phyloP scores from a whole-genome alignment of 371 early-diverging fungal species.

The Homolaphlyctis polyrhiza region DNA sequence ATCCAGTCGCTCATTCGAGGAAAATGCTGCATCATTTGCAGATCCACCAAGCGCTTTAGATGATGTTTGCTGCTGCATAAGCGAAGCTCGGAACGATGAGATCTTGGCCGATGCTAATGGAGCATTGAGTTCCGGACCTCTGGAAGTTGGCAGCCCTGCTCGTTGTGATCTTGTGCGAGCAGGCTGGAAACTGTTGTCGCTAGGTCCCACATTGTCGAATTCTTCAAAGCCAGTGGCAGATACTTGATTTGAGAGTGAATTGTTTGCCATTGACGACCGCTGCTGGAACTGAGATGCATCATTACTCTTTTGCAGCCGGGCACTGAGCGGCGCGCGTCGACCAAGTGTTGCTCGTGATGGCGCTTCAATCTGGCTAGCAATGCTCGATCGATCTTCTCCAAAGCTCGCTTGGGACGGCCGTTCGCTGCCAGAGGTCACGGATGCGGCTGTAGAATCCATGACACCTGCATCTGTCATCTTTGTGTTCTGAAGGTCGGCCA shows the following conservation, averaged over 20 bases:
- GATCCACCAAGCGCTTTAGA: too few species aligned
- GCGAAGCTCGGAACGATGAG: not conserved
- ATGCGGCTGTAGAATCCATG: not conserved
- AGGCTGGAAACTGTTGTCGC: too few species aligned
- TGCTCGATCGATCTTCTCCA: not conserved
- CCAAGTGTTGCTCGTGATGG: not conserved
- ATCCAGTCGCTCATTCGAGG: too few species aligned
- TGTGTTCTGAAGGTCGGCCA: slow-evolving; percentile 5
- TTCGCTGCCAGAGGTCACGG: not conserved
- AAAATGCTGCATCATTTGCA: too few species aligned
- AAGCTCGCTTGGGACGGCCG: not conserved
- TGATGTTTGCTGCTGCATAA: too few species aligned
- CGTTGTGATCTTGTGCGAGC: too few species aligned
- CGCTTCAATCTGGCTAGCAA: not conserved
- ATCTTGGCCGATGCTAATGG: not conserved
- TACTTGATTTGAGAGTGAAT: too few species aligned
- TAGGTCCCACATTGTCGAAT: too few species aligned
- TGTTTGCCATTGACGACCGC: too few species aligned
- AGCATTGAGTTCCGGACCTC: not conserved
- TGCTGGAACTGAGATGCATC: too few species aligned
- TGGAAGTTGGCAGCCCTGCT: too few species aligned
- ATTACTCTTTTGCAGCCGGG: not conserved
- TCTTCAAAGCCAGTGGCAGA: too few species aligned
- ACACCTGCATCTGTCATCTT: not conserved
- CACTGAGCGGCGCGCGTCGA: not conserved